Base-by-base conservation (phyloP, 352 stramenopile genomes). In the Paralagenidium karlingii region DNA sequence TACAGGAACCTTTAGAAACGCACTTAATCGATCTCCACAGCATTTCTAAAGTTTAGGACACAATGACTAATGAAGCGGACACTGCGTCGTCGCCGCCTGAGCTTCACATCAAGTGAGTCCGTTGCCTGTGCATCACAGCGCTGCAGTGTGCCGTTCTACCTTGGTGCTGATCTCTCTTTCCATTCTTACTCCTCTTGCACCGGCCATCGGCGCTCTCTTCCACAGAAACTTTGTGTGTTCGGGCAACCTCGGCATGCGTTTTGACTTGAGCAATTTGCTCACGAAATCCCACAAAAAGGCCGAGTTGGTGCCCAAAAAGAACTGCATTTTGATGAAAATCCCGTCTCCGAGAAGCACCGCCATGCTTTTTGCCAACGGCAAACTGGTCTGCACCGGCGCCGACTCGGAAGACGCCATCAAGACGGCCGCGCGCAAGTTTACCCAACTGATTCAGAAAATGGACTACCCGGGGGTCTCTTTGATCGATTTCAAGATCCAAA, bases 401-500 rank as follows among this genome's bases (percentile, higher is more conserved):
- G 57, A 78, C 21, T 68, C 63, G 10, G 77, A 90, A 40, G 77
- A 87, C 21, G 54, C 48, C 24, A 80, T 90, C 49, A 87, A 87
- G 44, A 63, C 54, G 19, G 73, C 64, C 22, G 77, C 77, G 33
- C 77, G 76, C 33, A 70, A 76, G 36, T 85, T 85, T 38, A 87
- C 77, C 16, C 74, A 86, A 40, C 57, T 90, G 47, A 85, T 90
- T 41, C 73, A 90, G 56, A 83, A 85, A 48, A 81, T 87, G 61
- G 74, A 87, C 47, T 78, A 82, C 46, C 74, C 74, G 18, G 68
- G 71, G 41, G 74, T 90, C 20, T 84, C 83, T 45, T 67, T 90
- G 41, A 90, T 87, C 44, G 73, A 90, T 45, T 90, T 90, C 24
- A 86, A 86, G 54, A 82, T 90, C 47, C 70, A 87, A 48, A 90